phyloP scores from a whole-genome alignment of 176 grass and related monocot species.

The Ensete glaucum region DNA sequence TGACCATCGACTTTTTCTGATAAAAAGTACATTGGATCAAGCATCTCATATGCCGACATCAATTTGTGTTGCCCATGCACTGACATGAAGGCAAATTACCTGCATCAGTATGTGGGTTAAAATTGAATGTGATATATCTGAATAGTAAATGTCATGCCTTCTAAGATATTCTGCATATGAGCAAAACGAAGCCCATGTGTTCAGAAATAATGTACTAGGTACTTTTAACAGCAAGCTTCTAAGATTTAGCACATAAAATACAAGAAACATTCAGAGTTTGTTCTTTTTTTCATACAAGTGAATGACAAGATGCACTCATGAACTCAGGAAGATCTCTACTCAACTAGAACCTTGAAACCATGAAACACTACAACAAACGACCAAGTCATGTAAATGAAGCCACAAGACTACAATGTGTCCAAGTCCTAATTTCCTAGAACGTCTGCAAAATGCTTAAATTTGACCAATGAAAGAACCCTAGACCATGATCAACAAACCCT shows the following conservation, averaged over 20 bases:
- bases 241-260: too few species aligned
- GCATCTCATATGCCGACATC: not conserved
- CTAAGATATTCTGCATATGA: not conserved
- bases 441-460: not conserved
- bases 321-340: too few species aligned
- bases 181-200: not conserved
- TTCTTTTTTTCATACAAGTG: too few species aligned
- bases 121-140: not conserved
- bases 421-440: not conserved
- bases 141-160: not conserved
- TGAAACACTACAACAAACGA: not conserved
- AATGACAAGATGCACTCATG: too few species aligned
- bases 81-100: not conserved
- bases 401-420: not conserved
- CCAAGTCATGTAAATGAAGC: not conserved
- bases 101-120: not conserved
- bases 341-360: too few species aligned
- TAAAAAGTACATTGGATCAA: not conserved
- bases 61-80: not conserved
- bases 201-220: not conserved
- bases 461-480: not conserved
- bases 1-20: not conserved
- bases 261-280: too few species aligned
- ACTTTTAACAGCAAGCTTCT: too few species aligned
- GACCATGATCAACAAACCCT: not conserved